Evolutionary conservation across 306 rosid species (phyloP), one percentile per base, ranked within the genome.

Genomic region (Begonia peltatifolia): DNA sequence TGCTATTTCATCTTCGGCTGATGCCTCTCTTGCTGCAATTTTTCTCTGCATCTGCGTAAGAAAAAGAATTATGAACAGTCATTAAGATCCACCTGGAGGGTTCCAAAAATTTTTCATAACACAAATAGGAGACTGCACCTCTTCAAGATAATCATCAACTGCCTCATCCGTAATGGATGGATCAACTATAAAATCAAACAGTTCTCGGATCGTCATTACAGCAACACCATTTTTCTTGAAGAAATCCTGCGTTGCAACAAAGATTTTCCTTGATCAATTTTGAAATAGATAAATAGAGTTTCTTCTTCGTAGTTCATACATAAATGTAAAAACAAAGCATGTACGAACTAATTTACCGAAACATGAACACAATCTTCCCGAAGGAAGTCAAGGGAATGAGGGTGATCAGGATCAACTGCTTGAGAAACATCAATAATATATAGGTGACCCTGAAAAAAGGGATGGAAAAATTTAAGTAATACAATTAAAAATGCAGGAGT

Each of bases 351-450:
- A 53, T 94, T 58, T 60, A 88, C 97, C 5, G 93, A 89, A 55
- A 89, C 57, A 59, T 84, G 95, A 46, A 76, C 68, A 54, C 84
- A 82, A 65, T 89, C 97, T 67, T 79, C 79, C 46, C 89, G 87
- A 46, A 84, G 79, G 65, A 89, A 84, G 64, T 77, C 88, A 46
- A 84, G 81, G 63, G 97, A 84, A 53, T 64, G 87, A 47, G 97
- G 95, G 68, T 89, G 87, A 55, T 89, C 95, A 46, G 78, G 89
- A 59, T 89, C 93, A 68, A 89, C 97, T 10, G 95, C 50, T 84
- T 84, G 97, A 70, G 97, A 89, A 70, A 84, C 97, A 61, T 89
- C 95, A 10, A 89, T 89, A 47, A 89, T 73, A 72, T 84, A 76
- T 67, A 82, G 71, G 71, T 82, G 93, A 60, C 97, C 95, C 97